Evolutionary conservation across 2,329 filamentous ascomycete genomes (phyloP), one percentile per base, ranked within the genome.

Genomic region (Aspergillus sp.): DNA sequence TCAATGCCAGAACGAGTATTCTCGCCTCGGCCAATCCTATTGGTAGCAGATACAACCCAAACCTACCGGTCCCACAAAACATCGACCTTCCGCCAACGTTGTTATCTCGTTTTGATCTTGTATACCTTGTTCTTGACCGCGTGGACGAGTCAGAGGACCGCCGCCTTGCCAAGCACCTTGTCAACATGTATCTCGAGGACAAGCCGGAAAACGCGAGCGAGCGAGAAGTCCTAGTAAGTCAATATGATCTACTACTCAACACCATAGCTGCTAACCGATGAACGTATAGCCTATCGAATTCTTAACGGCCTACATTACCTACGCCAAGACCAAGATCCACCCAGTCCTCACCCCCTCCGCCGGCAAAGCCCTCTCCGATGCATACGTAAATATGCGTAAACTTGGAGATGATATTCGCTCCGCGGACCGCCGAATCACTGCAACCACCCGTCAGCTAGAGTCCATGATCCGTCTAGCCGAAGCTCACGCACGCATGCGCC

Each of bases 391-490:
- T 60, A 97, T 99, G 91, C 92, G 95, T 64, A 91, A 93, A 70
- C 86, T 99, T 0, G 95, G 95, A 47, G 89, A 92, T 66, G 89
- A 93, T 67, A 88, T 93, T 37, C 91, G 93, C 49, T 84, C 92
- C 2, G 86, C 90, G 3, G 96, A 99, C 76, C 93, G 96, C 75
- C 91, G 95, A 65, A 99, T 99, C 78, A 99, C 95, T 0, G 95
- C 95, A 41, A 99, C 95, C 3, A 99, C 96, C 0, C 86, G 95
- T 71, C 95, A 99, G 77, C 83, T 99, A 5, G 96, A 99, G 78
- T 95, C 89, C 46, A 99, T 99, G 96, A 98, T 99, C 71, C 93
- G 95, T 61, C 88, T 99, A 3, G 80, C 93, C 1, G 95, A 99
- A 79, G 95, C 93, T 0, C 96, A 99, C 75, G 96, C 95, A 50